Evolutionary conservation across 2,329 filamentous ascomycete genomes (phyloP), one percentile per base, ranked within the genome.

Genomic region (Claviceps purpurea): DNA sequence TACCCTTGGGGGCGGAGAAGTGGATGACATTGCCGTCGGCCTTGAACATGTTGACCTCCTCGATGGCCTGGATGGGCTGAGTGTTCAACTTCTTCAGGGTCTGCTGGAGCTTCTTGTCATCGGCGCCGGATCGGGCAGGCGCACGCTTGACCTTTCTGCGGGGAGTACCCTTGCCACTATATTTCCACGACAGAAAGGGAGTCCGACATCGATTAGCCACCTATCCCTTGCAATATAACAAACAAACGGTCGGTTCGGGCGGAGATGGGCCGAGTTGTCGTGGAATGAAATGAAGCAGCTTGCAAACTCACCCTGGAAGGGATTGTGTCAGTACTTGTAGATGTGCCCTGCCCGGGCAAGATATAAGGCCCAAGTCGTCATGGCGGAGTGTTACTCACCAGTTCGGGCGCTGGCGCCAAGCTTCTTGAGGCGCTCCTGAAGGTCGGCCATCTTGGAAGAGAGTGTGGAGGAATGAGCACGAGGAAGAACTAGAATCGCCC

Each of bases 1-100:
- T 76, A 97, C 93, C 93, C 81, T 96, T 96, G 64, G 93, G 93
- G 67, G 88, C 88, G 65, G 89, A 86, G 72, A 98, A 98, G 82
- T 98, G 93, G 68, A 98, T 97, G 73, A 98, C 93, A 73, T 98
- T 98, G 73, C 93, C 93, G 71, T 98, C 93, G 70, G 87, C 86
- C 87, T 98, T 98, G 85, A 98, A 98, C 93, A 98, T 98, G 85
- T 98, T 98, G 72, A 98, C 93, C 80, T 98, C 93, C 84, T 98
- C 93, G 66, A 98, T 98, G 61, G 87, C 89, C 79, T 95, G 90
- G 75, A 98, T 97, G 66, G 93, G 93, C 82, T 98, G 93, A 55
- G 95, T 91, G 76, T 97, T 97, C 73, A 98, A 84, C 86, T 98
- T 98, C 87, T 98, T 98, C 62, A 98, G 81, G 57, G 89, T 78